Percentiles rank a stretch among this genome's conserved stretches.
These are phyloP conservation scores for Fusarium metavorans DNA, from an alignment of 2,329 filamentous ascomycete species.

Conservation along the genomic window DNA sequence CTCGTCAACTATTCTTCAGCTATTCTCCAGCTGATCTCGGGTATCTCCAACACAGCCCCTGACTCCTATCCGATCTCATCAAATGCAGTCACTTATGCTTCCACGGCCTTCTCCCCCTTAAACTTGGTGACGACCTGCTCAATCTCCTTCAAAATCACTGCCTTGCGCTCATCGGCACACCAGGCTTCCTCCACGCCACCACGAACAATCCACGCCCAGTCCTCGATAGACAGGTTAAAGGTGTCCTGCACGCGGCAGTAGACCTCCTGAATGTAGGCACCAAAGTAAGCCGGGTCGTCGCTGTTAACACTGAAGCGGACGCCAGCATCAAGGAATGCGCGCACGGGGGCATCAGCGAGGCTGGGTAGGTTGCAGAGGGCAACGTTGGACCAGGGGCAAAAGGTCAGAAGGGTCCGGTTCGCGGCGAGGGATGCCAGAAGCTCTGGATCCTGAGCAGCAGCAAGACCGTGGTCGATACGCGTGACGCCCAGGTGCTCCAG, in stretches of 20 bases:
- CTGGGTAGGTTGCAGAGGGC: conserved; percentile 43
- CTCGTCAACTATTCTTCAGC: background rate
- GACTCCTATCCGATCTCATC: background rate
- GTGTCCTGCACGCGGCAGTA: conserved; percentile 80
- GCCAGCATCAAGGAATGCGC: conserved; percentile 71
- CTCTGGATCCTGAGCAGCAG: conserved; percentile 68
- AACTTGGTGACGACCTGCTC: conserved; percentile 38
- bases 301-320: conserved; percentile 80
- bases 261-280: conserved; percentile 80
- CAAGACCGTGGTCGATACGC: conserved; percentile 82
- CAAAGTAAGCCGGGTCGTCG: conserved; percentile 82
- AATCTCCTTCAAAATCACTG: conserved; percentile 64
- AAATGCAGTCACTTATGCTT: conserved; percentile 1
- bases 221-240: conserved; percentile 70
- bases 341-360: conserved; percentile 63
- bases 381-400: conserved; percentile 82
- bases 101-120: conserved; percentile 6
- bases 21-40: background rate
- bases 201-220: conserved; percentile 75
- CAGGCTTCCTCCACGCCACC: conserved; percentile 76
- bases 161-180: conserved; percentile 74
- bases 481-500: conserved; percentile 71
- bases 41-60: conserved; percentile 14
- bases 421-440: conserved; percentile 70
- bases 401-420: conserved; percentile 71